Evolutionary conservation across 805 yeast species (phyloP), one percentile per base, ranked within the genome.

Genomic region (Candida palmyrensis): DNA sequence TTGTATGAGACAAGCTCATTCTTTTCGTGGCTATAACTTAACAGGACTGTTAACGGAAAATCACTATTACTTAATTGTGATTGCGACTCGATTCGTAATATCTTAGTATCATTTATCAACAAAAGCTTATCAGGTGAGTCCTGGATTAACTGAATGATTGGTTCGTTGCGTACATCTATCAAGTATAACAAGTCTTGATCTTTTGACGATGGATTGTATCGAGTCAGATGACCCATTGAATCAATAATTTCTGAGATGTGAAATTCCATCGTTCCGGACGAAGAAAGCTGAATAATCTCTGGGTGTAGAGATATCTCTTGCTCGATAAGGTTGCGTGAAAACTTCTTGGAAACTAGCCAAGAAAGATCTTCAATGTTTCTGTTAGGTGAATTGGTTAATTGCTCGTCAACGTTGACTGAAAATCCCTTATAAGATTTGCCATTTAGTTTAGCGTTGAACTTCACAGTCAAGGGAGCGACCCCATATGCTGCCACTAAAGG

Each of bases 401-500:
- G 32, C 16, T 45, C 48, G 9, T 45, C 39, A 4, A 59, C 35
- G 1, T 56, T 48, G 4, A 48, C 35, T 27, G 57, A 50, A 38
- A 61, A 50, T 1, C 44, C 38, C 18, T 44, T 44, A 21, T 48
- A 27, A 3, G 28, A 29, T 15, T 43, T 42, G 3, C 62, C 68
- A 35, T 57, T 50, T 12, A 57, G 32, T 14, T 38, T 48, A 2
- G 57, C 38, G 5, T 47, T 47, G 8, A 65, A 42, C 30, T 51
- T 49, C 7, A 57, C 47, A 9, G 40, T 45, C 1, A 27, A 55
- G 0, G 98, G 97, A 1, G 90, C 80, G 2, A 87, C 83, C 33
- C 97, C 97, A 13, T 64, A 57, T 1, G 80, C 73, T 2, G 70
- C 62, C 20, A 90, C 66, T 15, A 65, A 50, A 0, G 72, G 72